Conservation (phyloP, 2,329 filamentous ascomycete genomes). For the Verticillium dahliae region DNA sequence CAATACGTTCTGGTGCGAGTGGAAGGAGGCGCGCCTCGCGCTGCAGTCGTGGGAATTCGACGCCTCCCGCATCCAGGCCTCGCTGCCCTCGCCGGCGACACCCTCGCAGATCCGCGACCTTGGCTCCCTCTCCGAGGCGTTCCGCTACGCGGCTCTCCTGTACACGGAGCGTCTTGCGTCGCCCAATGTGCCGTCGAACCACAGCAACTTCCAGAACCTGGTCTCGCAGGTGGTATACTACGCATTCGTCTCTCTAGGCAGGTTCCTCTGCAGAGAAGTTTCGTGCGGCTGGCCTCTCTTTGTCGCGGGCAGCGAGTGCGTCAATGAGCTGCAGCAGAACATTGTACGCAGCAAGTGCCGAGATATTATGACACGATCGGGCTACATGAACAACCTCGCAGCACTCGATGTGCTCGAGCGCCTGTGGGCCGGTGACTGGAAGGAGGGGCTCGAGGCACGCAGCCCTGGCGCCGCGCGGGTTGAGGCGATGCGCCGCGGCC, state of each 20-base stretch:
- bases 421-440: conserved; percentile 61
- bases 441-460: conserved; percentile 25
- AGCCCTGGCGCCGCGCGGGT: conserved; percentile 25
- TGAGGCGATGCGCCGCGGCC: conserved; percentile 33
- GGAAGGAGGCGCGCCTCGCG: conserved; percentile 70
- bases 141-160: conserved; percentile 80
- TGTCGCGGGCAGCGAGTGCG: conserved; percentile 82
- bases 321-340: conserved; percentile 70
- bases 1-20: conserved; percentile 75
- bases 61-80: conserved; percentile 40
- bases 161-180: conserved; percentile 85
- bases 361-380: conserved; percentile 81
- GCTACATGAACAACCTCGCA: conserved; percentile 89
- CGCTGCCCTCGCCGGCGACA: conserved; percentile 42
- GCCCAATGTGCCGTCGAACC: conserved; percentile 64
- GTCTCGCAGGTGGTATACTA: conserved; percentile 80
- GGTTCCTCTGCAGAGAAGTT: conserved; percentile 76
- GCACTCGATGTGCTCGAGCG: conserved; percentile 80
- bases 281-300: conserved; percentile 92
- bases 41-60: conserved; percentile 80
- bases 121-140: conserved; percentile 78
- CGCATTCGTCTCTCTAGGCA: conserved; percentile 69
- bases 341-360: conserved; percentile 75
- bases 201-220: conserved; percentile 75
- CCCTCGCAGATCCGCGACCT: conserved; percentile 65